Evolutionary conservation across 2,329 filamentous ascomycete species (phyloP).

Genomic region (Hymenoscyphus salicellus): DNA sequence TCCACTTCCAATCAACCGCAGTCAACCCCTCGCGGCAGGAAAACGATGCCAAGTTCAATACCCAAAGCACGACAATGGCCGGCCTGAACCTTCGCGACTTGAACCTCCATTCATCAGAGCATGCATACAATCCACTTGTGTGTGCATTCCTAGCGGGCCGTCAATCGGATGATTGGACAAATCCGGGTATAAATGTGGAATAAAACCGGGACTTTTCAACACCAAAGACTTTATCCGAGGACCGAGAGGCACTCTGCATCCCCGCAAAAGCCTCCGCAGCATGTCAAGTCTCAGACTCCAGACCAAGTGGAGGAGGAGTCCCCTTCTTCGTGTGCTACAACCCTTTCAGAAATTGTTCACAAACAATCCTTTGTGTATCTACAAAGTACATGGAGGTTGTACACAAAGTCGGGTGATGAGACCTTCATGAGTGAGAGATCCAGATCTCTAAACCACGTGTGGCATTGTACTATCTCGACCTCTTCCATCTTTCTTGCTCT

Average conservation of each 20-base stretch:
- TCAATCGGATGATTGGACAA: constrained; percentile 6
- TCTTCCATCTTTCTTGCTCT: neutral
- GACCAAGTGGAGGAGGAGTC: constrained; percentile 5
- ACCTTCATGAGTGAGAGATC: constrained; percentile 2
- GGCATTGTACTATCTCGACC: neutral
- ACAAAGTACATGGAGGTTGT: constrained; percentile 1
- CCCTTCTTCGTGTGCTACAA: neutral
- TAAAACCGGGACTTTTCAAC: constrained; percentile 3
- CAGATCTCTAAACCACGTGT: neutral
- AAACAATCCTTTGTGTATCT: neutral
- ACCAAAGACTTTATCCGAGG: constrained; percentile 10
- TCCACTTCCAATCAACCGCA: too few species aligned
- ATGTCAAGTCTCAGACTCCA: constrained; percentile 2
- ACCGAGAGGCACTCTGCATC: constrained; percentile 10
- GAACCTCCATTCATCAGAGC: constrained; percentile 7
- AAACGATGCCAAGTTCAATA: constrained; percentile 9
- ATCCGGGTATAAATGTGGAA: neutral
- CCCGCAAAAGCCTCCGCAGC: constrained; percentile 9
- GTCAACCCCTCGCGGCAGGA: neutral
- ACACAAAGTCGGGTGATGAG: constrained; percentile 5
- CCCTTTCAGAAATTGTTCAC: neutral
- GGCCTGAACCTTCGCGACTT: neutral
- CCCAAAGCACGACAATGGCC: constrained; percentile 6
- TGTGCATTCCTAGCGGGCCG: neutral
- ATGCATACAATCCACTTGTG: constrained; percentile 8